Evolutionary conservation across 2,329 filamentous ascomycete genomes (phyloP).

Genomic region (Neonectria magnoliae): DNA sequence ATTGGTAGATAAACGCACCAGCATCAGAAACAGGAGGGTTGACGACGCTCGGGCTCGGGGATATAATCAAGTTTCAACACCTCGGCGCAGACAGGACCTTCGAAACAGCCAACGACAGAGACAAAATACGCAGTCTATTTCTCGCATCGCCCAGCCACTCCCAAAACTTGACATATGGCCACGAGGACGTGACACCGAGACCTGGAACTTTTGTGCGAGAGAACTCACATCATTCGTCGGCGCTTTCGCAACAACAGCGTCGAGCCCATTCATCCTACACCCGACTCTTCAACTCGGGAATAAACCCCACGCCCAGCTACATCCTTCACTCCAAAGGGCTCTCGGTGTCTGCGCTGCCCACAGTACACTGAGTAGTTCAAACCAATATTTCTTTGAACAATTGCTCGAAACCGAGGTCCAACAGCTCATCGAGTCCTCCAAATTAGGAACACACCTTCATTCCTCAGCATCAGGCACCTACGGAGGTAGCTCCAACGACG

Average conservation of each 20-base stretch:
- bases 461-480: neutral
- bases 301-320: neutral
- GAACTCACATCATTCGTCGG: conserved; percentile 18
- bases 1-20: neutral
- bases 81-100: neutral
- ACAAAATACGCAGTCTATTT: neutral
- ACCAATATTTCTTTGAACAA: conserved; percentile 8
- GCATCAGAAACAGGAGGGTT: neutral
- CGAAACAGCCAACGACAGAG: neutral
- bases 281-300: neutral
- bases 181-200: conserved; percentile 14
- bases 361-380: neutral
- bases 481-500: neutral
- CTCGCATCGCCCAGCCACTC: neutral
- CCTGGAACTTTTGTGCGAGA: conserved; percentile 22
- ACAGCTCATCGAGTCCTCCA: conserved; percentile 3
- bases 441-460: neutral
- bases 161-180: conserved; percentile 12
- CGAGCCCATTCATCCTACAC: conserved; percentile 14
- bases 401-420: conserved; percentile 13
- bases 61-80: neutral
- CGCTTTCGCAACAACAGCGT: conserved; percentile 9
- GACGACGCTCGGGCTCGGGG: neutral
- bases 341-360: conserved; percentile 15
- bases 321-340: conserved; percentile 4